Conservation (phyloP, 2,329 filamentous ascomycete species). For the Phialophora tarda region DNA sequence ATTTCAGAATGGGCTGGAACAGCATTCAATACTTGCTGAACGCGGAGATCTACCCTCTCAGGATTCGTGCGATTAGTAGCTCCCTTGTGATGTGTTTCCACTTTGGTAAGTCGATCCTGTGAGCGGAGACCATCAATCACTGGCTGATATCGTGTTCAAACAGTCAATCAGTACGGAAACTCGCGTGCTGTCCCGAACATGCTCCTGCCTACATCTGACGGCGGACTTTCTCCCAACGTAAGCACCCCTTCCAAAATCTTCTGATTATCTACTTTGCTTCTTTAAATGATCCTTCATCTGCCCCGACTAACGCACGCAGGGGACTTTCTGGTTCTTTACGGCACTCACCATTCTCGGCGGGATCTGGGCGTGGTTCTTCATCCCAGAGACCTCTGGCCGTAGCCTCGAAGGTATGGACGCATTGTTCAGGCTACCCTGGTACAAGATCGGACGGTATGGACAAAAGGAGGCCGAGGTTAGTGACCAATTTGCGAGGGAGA, state of each 20-base stretch:
- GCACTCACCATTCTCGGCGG: constrained; percentile 71
- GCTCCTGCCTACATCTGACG: constrained; percentile 58
- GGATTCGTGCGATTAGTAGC: constrained; percentile 50
- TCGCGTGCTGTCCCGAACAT: constrained; percentile 43
- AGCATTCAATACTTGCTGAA: constrained; percentile 54
- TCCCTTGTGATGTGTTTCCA: constrained; percentile 55
- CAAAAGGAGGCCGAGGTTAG: constrained; percentile 27
- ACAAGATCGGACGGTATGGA: constrained; percentile 64
- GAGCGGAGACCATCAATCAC: background rate
- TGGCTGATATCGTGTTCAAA: constrained; percentile 5
- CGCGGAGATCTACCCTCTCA: constrained; percentile 53
- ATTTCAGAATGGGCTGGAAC: constrained; percentile 52
- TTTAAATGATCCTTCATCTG: background rate
- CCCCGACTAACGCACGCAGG: constrained; percentile 42
- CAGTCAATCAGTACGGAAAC: constrained; percentile 43
- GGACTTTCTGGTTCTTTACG: constrained; percentile 79
- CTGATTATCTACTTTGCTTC: background rate
- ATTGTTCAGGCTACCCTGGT: constrained; percentile 75
- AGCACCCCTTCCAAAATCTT: background rate
- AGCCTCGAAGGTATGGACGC: constrained; percentile 67
- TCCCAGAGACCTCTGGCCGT: constrained; percentile 73
- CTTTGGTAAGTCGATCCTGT: constrained; percentile 38
- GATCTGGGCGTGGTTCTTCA: constrained; percentile 72
- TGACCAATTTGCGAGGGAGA: constrained; percentile 17
- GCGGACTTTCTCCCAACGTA: constrained; percentile 55